Conservation (phyloP, 2,329 filamentous ascomycete species). For the Botryotinia calthae region DNA sequence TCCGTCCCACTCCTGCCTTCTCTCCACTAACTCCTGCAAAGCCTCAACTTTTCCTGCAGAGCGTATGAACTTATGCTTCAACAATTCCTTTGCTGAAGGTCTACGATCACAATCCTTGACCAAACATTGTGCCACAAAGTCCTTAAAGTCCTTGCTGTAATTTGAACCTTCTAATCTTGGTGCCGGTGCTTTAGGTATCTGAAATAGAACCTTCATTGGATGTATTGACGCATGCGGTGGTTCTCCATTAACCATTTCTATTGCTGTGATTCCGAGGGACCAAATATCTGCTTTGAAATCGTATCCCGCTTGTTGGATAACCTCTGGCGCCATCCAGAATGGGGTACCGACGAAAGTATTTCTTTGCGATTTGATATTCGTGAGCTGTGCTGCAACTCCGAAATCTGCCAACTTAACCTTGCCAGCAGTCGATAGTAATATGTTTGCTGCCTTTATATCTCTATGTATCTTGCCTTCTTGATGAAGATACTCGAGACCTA, state of each 20-base stretch:
- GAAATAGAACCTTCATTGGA: slow-evolving; percentile 90
- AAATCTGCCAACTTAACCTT: slow-evolving; percentile 97
- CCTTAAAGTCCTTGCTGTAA: slow-evolving; percentile 88
- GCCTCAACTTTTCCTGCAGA: slow-evolving; percentile 84
- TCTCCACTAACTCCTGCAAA: slow-evolving; percentile 80
- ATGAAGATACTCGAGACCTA: slow-evolving; percentile 90
- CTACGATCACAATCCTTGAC: slow-evolving; percentile 87
- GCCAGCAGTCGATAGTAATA: slow-evolving; percentile 85
- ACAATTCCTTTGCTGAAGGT: slow-evolving; percentile 79
- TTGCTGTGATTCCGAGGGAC: slow-evolving; percentile 88
- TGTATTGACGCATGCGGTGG: slow-evolving; percentile 84
- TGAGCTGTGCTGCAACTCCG: slow-evolving; percentile 92
- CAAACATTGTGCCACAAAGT: slow-evolving; percentile 87
- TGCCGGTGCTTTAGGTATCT: slow-evolving; percentile 84
- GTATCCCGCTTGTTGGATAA: slow-evolving; percentile 80
- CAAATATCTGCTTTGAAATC: slow-evolving; percentile 93
- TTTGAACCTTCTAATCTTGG: slow-evolving; percentile 76
- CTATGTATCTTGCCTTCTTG: slow-evolving; percentile 93
- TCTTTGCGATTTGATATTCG: slow-evolving; percentile 94
- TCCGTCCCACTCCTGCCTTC: slow-evolving; percentile 79
- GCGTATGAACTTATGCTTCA: slow-evolving; percentile 85
- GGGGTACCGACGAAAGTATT: slow-evolving; percentile 98
- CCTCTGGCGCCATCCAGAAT: slow-evolving; percentile 96
- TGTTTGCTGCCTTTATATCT: slow-evolving; percentile 95
- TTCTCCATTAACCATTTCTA: slow-evolving; percentile 84